Percentiles rank a stretch among this genome's conserved stretches.
phyloP scores from a whole-genome alignment of 306 rosid genomes.

The Carpinus viminea region DNA sequence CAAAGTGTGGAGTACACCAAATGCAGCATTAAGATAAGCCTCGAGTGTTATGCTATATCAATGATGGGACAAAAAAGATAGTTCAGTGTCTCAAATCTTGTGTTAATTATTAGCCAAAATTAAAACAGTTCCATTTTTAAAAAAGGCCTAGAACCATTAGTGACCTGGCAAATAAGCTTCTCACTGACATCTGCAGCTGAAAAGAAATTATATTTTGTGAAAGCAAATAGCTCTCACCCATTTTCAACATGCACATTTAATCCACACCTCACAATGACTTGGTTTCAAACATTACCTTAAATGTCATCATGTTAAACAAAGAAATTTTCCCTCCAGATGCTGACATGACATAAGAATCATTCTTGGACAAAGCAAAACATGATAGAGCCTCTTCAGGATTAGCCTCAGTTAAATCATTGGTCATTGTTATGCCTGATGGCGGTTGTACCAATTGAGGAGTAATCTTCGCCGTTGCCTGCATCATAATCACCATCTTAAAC shows the following conservation, averaged over 20 bases:
- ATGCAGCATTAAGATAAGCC: not conserved
- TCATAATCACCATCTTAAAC: not conserved
- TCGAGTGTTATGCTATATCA: not conserved
- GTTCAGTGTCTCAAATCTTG: not conserved
- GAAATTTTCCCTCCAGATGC: constrained; percentile 71
- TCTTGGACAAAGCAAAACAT: constrained; percentile 67
- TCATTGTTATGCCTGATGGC: constrained; percentile 60
- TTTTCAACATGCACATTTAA: not conserved
- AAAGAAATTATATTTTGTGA: not conserved
- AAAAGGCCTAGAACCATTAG: not conserved
- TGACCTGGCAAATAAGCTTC: not conserved
- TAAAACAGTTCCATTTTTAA: not conserved
- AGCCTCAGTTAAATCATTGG: constrained; percentile 56
- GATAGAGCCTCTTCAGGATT: constrained; percentile 57
- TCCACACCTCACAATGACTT: not conserved
- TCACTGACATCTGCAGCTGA: not conserved
- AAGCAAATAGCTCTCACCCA: not conserved
- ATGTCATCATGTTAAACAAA: constrained; percentile 69
- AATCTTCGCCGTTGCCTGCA: constrained; percentile 59
- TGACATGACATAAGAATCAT: constrained; percentile 68
- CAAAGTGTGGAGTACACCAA: not conserved
- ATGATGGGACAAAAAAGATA: not conserved
- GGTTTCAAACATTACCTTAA: constrained; percentile 40
- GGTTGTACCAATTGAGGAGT: constrained; percentile 61
- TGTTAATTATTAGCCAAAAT: not conserved